A percentile compares a stretch with the other conserved stretches of the same genome.
Evolutionary conservation across 148 eudicot species (phyloP).

Genomic region (Spergularia marina): DNA sequence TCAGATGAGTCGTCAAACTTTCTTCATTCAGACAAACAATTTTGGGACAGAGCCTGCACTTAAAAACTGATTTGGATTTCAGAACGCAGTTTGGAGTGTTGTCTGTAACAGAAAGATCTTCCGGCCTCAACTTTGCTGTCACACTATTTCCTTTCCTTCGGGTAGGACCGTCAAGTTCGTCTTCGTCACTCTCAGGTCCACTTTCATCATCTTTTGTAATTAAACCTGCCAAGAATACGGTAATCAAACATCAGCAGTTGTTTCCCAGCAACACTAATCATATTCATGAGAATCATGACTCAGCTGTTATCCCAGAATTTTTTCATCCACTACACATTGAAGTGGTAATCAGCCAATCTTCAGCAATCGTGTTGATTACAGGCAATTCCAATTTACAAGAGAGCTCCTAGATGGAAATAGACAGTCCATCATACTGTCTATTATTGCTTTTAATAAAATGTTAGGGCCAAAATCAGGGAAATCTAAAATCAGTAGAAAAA

Average conservation of each 20-base stretch:
- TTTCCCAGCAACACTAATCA: neutral
- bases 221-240: slow-evolving; percentile 28
- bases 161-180: slow-evolving; percentile 12
- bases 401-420: neutral
- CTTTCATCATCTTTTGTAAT: slow-evolving; percentile 49
- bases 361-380: neutral
- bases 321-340: neutral
- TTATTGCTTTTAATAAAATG: no score
- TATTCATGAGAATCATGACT: neutral
- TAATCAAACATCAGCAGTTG: neutral
- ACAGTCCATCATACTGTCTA: neutral
- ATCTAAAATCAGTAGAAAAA: no score
- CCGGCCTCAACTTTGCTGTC: slow-evolving; percentile 14
- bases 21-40: slow-evolving; percentile 84
- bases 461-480: no score
- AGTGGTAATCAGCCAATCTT: neutral
- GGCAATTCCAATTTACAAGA: neutral
- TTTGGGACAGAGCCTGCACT: slow-evolving; percentile 90
- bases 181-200: slow-evolving; percentile 32
- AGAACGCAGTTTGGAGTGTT: slow-evolving; percentile 49
- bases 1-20: slow-evolving; percentile 66
- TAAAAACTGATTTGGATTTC: slow-evolving; percentile 74
- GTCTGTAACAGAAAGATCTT: slow-evolving; percentile 31
- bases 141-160: slow-evolving; percentile 25
- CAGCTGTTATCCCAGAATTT: neutral